A percentile compares a stretch with the other conserved stretches of the same genome.
Conservation (phyloP, 2,329 filamentous ascomycete genomes). For the Nannizzia gypsea region DNA sequence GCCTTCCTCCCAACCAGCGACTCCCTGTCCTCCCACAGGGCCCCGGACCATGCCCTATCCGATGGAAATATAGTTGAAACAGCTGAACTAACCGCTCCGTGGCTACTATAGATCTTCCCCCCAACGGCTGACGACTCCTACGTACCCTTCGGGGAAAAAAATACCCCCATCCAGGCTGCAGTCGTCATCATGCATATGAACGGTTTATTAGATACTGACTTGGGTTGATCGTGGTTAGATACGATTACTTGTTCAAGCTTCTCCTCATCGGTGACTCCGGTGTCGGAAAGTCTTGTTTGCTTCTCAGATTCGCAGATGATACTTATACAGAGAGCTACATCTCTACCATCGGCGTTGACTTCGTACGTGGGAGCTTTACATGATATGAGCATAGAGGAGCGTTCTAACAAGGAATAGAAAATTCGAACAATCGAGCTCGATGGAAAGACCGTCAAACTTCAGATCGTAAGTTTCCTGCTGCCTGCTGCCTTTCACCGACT, state of each 20-base stretch:
- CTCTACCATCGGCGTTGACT: conserved; percentile 98
- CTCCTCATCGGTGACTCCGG: conserved; percentile 99
- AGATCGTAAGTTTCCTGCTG: conserved; percentile 61
- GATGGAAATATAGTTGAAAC: neutral
- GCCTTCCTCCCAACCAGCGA: neutral
- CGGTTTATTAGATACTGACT: conserved; percentile 3
- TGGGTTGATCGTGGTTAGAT: conserved; percentile 47
- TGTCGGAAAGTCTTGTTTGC: conserved; percentile 98
- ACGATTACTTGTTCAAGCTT: conserved; percentile 99
- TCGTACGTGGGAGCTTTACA: conserved; percentile 51
- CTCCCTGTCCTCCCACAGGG: neutral
- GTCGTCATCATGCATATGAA: neutral
- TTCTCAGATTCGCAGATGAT: conserved; percentile 95
- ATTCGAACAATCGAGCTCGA: conserved; percentile 99
- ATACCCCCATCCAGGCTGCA: neutral
- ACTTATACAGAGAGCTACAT: conserved; percentile 99
- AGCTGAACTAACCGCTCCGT: neutral
- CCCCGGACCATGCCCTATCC: neutral
- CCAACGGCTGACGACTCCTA: neutral
- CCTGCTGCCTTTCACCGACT: neutral
- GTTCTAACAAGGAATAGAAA: conserved; percentile 52
- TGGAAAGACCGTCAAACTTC: conserved; percentile 98
- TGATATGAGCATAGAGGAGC: neutral
- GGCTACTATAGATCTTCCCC: conserved; percentile 1
- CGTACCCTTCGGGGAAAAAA: neutral